phyloP scores from a whole-genome alignment of 2,329 filamentous ascomycete genomes.

The Clarireedia homoeocarpa region DNA sequence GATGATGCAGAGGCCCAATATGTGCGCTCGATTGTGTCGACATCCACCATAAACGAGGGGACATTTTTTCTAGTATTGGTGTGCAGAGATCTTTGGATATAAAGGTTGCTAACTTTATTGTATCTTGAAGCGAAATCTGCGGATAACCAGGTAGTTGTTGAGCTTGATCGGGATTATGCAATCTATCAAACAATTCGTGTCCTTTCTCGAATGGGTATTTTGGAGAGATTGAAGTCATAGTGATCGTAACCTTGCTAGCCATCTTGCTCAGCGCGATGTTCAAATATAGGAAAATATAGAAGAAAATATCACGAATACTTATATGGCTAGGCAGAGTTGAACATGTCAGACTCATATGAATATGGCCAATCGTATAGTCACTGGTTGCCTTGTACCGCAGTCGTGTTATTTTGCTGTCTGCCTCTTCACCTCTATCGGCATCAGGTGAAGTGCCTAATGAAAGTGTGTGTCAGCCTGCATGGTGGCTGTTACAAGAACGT shows the following conservation, averaged over 20 bases:
- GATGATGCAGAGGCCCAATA: conserved; percentile 9
- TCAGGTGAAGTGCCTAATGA: too few relatives aligned
- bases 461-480: too few relatives aligned
- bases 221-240: neutral
- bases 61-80: neutral
- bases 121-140: neutral
- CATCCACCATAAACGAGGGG: neutral
- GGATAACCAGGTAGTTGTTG: neutral
- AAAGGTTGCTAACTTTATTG: neutral
- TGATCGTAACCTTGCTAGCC: neutral
- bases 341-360: too few relatives aligned
- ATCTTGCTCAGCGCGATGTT: neutral
- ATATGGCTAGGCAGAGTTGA: neutral
- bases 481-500: too few relatives aligned
- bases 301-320: neutral
- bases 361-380: too few relatives aligned
- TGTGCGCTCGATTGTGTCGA: neutral
- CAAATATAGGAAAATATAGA: neutral
- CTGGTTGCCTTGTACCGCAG: too few relatives aligned
- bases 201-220: neutral
- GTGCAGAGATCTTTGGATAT: neutral
- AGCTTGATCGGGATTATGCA: neutral
- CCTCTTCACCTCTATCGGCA: too few relatives aligned
- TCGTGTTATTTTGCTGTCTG: too few relatives aligned
- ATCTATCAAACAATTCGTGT: neutral